Base-by-base conservation (phyloP, 768 basidiomycete genomes). In the Tephrocybe sp. region DNA sequence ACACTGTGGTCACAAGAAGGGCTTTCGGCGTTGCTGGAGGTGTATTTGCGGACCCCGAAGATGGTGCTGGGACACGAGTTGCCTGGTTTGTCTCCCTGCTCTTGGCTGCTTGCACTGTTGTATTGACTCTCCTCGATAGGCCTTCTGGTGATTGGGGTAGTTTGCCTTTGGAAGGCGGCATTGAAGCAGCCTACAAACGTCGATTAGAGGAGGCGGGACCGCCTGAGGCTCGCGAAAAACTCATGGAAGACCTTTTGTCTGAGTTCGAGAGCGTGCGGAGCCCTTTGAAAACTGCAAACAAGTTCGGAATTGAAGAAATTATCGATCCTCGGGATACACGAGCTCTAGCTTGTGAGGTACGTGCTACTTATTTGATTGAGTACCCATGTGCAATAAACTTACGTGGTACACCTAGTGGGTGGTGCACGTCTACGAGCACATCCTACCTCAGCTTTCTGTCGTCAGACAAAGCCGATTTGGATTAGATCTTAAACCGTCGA, bases 101-200 rank as follows among this genome's bases (percentile, higher is more conserved):
- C 30, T 36, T 23, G 31, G 5, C 43, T 8, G 23, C 36, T 44
- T 46, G 8, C 13, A 39, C 33, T 17, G 17, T 30, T 14, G 17
- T 11, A 5, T 38, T 38, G 31, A 13, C 26, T 40, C 33, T 14
- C 19, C 17, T 17, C 7, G 16, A 20, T 39, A 73, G 70, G 72
- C 71, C 71, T 23, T 74, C 72, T 4, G 71, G 70, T 1, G 72
- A 73, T 52, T 73, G 71, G 72, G 72, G 71, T 33, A 70, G 68
- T 49, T 62, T 74, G 26, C 72, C 72, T 3, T 57, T 74, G 9
- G 72, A 72, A 61, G 72, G 71, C 19, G 71, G 72, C 2, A 67
- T 72, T 16, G 70, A 74, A 62, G 71, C 72, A 10, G 72, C 71
- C 0, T 73, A 72, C 49, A 73, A 73, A 38, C 68, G 72, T 20